Evolutionary conservation across 2,329 filamentous ascomycete genomes (phyloP).

Genomic region (Penicillium occitanis): DNA sequence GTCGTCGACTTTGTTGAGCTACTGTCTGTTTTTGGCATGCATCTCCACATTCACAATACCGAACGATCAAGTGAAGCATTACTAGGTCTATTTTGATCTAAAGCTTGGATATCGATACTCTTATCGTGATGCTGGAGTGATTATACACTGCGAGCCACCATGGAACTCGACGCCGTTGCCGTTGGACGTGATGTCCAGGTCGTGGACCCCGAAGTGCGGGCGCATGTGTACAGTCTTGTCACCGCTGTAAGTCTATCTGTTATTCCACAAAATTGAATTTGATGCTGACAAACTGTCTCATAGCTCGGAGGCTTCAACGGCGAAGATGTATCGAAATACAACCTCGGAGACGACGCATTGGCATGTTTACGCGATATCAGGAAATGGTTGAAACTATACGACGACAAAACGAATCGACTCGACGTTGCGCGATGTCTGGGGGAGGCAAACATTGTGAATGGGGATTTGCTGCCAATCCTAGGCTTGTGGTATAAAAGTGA

Average conservation of each 20-base stretch:
- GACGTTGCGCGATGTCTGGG: constrained; percentile 91
- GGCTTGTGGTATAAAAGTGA: constrained; percentile 73
- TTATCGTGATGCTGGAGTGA: constrained; percentile 21
- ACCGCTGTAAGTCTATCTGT: constrained; percentile 68
- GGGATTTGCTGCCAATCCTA: constrained; percentile 86
- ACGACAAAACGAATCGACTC: constrained; percentile 88
- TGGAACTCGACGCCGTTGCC: constrained; percentile 45
- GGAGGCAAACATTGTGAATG: constrained; percentile 87
- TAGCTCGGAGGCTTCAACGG: constrained; percentile 82
- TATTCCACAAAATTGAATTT: background rate
- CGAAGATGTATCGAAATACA: constrained; percentile 78
- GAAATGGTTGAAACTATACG: constrained; percentile 91
- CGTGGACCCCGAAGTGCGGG: constrained; percentile 88
- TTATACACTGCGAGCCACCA: constrained; percentile 28
- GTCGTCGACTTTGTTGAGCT: background rate
- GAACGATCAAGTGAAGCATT: background rate
- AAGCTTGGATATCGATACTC: background rate
- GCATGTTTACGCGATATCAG: constrained; percentile 91
- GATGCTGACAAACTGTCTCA: constrained; percentile 23
- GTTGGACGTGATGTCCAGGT: constrained; percentile 52
- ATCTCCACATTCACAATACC: background rate
- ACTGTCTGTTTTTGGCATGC: background rate
- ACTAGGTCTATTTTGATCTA: background rate
- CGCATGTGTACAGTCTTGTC: constrained; percentile 89
- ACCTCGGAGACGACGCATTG: constrained; percentile 88